phyloP scores from a whole-genome alignment of 768 basidiomycete species.

The Lyophyllum semitale region DNA sequence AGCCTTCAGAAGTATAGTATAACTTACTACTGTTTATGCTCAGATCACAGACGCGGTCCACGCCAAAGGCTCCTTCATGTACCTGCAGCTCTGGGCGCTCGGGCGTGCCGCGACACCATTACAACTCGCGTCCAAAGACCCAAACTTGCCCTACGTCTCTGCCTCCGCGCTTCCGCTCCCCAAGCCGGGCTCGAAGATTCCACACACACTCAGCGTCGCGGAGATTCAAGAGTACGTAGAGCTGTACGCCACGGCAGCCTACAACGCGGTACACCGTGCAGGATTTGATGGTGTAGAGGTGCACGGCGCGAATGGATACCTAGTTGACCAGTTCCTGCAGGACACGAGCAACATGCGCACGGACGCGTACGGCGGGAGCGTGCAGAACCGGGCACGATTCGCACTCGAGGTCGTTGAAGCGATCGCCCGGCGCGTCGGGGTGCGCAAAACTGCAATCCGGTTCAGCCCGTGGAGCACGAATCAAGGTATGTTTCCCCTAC shows the following conservation, averaged over 20 bases:
- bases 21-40: background rate
- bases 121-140: constrained; percentile 36
- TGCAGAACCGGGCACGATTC: constrained; percentile 63
- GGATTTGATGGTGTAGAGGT: constrained; percentile 70
- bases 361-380: constrained; percentile 69
- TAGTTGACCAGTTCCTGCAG: constrained; percentile 66
- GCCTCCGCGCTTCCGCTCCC: constrained; percentile 30
- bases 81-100: constrained; percentile 58
- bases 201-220: constrained; percentile 41
- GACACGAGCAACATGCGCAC: constrained; percentile 55
- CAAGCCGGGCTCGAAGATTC: constrained; percentile 21
- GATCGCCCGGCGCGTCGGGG: constrained; percentile 51
- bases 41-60: constrained; percentile 46
- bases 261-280: constrained; percentile 53
- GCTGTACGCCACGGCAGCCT: constrained; percentile 54
- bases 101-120: constrained; percentile 41
- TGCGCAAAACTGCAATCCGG: constrained; percentile 53
- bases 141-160: constrained; percentile 31
- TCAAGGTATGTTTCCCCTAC: constrained; percentile 33
- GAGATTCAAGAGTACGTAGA: constrained; percentile 54
- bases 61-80: constrained; percentile 47
- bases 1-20: background rate
- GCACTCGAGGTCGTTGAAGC: constrained; percentile 54
- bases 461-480: constrained; percentile 55
- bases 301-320: constrained; percentile 47